A percentile compares a stretch with the other conserved stretches of the same genome.
Evolutionary conservation across 176 grass and related monocot species (phyloP).

Genomic region (Rhipidocladum racemiflorum): DNA sequence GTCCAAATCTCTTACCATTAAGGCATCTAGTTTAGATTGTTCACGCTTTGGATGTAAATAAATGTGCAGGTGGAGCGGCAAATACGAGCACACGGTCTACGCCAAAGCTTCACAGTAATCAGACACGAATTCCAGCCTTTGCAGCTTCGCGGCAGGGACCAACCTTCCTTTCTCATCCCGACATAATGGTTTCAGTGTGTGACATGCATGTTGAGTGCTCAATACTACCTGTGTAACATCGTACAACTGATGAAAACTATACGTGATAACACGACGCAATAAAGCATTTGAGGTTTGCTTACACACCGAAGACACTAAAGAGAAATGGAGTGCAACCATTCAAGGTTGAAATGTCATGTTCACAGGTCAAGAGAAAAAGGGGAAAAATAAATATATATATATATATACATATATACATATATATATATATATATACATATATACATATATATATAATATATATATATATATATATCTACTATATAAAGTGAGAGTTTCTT

Average conservation of each 20-base stretch:
- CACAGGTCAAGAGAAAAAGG: background rate
- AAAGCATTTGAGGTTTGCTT: conserved; percentile 19
- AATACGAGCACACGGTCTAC: conserved; percentile 71
- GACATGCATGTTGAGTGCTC: background rate
- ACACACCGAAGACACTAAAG: background rate
- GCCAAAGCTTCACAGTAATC: conserved; percentile 24
- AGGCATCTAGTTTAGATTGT: background rate
- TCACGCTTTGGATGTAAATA: background rate
- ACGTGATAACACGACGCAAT: background rate
- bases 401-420: too few relatives aligned
- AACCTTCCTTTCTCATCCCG: background rate
- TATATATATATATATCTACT: too few relatives aligned
- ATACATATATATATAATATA: too few relatives aligned
- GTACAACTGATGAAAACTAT: background rate
- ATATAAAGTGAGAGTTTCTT: too few relatives aligned
- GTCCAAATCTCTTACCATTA: background rate
- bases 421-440: too few relatives aligned
- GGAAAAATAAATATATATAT: too few relatives aligned
- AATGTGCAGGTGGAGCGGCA: conserved; percentile 72
- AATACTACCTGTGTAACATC: conserved; percentile 1
- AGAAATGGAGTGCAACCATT: background rate
- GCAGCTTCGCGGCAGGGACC: background rate
- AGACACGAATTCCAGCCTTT: background rate
- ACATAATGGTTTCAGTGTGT: background rate
- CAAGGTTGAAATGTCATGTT: background rate